phyloP scores from a whole-genome alignment of 2,329 filamentous ascomycete species.

The Ceratocystis cacaofunesta region DNA sequence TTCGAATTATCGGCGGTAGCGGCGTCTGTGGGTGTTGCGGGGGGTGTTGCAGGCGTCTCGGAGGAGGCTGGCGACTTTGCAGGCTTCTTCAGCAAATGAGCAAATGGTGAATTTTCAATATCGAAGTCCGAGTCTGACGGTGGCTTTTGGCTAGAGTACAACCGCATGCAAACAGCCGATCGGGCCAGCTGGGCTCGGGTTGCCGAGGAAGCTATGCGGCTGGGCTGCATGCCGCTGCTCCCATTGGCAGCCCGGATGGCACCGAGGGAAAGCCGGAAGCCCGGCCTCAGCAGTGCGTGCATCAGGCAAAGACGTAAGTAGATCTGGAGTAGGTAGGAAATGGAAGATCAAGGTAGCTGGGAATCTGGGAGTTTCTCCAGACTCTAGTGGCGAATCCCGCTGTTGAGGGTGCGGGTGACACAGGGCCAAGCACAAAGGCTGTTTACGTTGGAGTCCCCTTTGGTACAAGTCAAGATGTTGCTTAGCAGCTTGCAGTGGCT shows the following conservation, averaged over 20 bases:
- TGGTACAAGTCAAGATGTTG: not conserved
- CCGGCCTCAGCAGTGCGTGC: constrained; percentile 14
- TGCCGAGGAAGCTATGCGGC: not conserved
- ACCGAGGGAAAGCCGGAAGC: constrained; percentile 11
- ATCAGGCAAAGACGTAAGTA: not conserved
- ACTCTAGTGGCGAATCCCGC: too few relatives aligned
- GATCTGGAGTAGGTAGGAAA: not conserved
- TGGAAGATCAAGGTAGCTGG: not conserved
- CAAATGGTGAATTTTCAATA: constrained; percentile 15
- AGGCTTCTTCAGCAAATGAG: constrained; percentile 13
- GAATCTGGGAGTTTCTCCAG: too few relatives aligned
- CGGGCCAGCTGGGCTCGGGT: not conserved
- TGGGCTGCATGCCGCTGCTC: not conserved
- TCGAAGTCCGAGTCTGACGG: constrained; percentile 10
- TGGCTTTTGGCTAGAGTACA: constrained; percentile 11
- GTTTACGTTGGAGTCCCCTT: not conserved
- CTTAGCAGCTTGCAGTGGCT: not conserved
- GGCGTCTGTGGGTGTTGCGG: not conserved
- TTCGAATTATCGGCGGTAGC: constrained; percentile 15
- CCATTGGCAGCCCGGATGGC: constrained; percentile 12
- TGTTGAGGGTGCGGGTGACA: too few relatives aligned
- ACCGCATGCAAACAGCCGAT: not conserved
- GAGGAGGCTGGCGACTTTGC: not conserved
- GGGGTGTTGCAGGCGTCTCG: not conserved
- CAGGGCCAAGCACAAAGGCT: not conserved